These are phyloP conservation scores for Boletus pseudopeckii DNA, from an alignment of 768 basidiomycete genomes.

Conservation along the genomic window DNA sequence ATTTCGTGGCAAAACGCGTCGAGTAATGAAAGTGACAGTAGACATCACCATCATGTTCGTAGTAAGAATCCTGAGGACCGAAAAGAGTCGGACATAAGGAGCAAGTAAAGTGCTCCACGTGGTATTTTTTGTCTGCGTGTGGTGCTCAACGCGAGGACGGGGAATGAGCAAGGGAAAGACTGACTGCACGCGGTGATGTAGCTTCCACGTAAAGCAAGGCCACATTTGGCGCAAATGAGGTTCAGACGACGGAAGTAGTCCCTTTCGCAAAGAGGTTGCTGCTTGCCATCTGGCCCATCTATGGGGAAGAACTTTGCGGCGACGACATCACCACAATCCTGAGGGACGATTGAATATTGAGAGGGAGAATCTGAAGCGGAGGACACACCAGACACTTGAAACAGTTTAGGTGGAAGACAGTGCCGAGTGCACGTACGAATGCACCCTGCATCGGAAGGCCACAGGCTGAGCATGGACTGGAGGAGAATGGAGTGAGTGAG, in stretches of 20 bases:
- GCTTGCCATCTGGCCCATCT: slow-evolving; percentile 84
- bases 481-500: not conserved
- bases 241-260: slow-evolving; percentile 97
- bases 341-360: slow-evolving; percentile 8
- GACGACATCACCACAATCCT: slow-evolving; percentile 97
- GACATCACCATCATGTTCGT: slow-evolving; percentile 96
- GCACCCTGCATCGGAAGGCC: slow-evolving; percentile 87
- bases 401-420: slow-evolving; percentile 95
- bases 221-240: slow-evolving; percentile 95
- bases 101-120: slow-evolving; percentile 99
- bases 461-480: slow-evolving; percentile 72
- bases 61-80: slow-evolving; percentile 98
- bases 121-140: slow-evolving; percentile 87
- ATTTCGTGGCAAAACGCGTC: slow-evolving; percentile 97
- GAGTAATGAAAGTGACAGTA: slow-evolving; percentile 99
- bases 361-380: not conserved
- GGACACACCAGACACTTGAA: slow-evolving; percentile 91
- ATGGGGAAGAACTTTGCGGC: slow-evolving; percentile 99
- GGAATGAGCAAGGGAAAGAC: slow-evolving; percentile 29
- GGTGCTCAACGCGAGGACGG: slow-evolving; percentile 12
- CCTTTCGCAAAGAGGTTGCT: slow-evolving; percentile 94
- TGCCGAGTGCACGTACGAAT: slow-evolving; percentile 91
- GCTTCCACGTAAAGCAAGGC: slow-evolving; percentile 89
- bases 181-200: slow-evolving; percentile 99
- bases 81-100: slow-evolving; percentile 94